Evolutionary conservation across 2,329 filamentous ascomycete species (phyloP), one percentile per base, ranked within the genome.

Genomic region (Botrytis cinerea): DNA sequence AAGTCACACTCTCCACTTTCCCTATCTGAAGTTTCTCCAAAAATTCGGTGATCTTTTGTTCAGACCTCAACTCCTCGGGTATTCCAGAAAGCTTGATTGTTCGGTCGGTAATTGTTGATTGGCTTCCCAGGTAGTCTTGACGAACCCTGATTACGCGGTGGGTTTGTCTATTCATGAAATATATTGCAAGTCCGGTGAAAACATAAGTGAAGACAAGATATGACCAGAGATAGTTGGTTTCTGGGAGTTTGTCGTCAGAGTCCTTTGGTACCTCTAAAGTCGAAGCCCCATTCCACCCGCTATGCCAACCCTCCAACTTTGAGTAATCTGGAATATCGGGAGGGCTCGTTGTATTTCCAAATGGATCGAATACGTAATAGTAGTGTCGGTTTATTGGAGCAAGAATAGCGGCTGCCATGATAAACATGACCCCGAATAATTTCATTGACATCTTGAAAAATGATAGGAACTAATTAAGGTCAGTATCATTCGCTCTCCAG

Each of bases 401-500:
- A 77, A 99, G 91, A 6, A 99, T 88, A 25, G 88, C 86, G 51
- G 92, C 85, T 43, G 95, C 92, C 79, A 98, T 94, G 82, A 97
- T 89, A 73, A 96, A 88, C 78, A 97, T 92, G 70, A 92, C 84
- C 25, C 88, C 84, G 69, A 98, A 91, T 78, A 98, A 92, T 75
- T 92, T 93, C 77, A 94, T 93, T 20, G 95, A 92, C 90, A 98
- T 96, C 81, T 95, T 97, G 86, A 98, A 98, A 83, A 99, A 99
- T 25, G 92, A 89, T 22, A 99, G 86, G 81, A 99, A 98, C 88
- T 89, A 79, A 72, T 28, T 74, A 46, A 20, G 1, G 46, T 80
- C 54, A 80, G 76, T 28, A 63, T 62, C 4, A 2, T 32, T 12
- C 46, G 67, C 28, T 57, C 8, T 46, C 61, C 18, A 4, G 48